Evolutionary conservation across 352 stramenopile species (phyloP).

Genomic region (Aphanomyces astaci): DNA sequence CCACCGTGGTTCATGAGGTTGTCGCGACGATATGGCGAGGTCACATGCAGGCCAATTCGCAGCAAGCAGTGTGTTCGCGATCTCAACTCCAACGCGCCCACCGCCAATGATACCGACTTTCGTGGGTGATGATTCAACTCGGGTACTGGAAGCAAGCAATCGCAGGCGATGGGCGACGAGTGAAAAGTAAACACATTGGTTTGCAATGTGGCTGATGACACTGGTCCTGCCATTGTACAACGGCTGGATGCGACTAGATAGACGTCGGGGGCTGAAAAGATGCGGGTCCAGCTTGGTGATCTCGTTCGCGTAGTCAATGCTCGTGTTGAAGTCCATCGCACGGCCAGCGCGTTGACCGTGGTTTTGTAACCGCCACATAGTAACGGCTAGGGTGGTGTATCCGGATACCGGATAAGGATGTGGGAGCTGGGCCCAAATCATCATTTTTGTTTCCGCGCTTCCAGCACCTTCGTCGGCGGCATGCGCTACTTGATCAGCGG

Average conservation of each 20-base stretch:
- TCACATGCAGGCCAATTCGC: constrained; percentile 32
- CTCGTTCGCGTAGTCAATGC: constrained; percentile 17
- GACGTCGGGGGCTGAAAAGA: constrained; percentile 33
- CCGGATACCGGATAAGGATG: constrained; percentile 6
- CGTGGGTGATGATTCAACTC: constrained; percentile 25
- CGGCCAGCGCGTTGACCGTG: too few species aligned
- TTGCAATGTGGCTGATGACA: constrained; percentile 33
- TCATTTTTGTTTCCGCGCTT: too few species aligned
- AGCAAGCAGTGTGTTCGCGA: constrained; percentile 41
- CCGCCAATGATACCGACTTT: constrained; percentile 46
- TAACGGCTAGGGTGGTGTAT: neutral
- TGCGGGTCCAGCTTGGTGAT: constrained; percentile 25
- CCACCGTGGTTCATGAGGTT: constrained; percentile 38
- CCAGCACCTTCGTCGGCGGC: neutral
- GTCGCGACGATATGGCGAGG: constrained; percentile 47
- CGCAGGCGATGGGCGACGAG: constrained; percentile 32
- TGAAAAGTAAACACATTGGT: constrained; percentile 37
- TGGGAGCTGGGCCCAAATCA: neutral
- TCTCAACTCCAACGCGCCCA: constrained; percentile 40
- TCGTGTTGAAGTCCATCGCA: constrained; percentile 13
- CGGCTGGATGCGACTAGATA: constrained; percentile 33
- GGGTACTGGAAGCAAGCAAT: neutral
- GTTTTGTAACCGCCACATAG: neutral
- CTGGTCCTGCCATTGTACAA: constrained; percentile 30
- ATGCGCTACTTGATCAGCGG: constrained; percentile 11